Conservation (phyloP, 495 filamentous ascomycete genomes). For the Aeminium ludgeri region DNA sequence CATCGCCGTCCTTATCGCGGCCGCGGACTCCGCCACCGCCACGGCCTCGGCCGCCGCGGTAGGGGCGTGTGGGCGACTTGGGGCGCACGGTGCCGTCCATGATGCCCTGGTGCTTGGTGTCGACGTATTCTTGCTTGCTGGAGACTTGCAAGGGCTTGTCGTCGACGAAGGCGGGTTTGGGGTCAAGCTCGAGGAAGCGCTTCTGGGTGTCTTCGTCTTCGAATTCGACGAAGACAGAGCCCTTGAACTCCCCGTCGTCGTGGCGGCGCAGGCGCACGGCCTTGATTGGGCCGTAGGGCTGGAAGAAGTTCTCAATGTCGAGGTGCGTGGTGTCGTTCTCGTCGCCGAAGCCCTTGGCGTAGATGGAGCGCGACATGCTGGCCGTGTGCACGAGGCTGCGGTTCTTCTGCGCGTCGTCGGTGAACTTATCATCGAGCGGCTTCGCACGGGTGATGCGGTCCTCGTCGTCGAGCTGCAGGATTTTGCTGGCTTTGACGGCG, state of each 20-base stretch:
- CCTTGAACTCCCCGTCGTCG: slow-evolving; percentile 56
- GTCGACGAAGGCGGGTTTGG: slow-evolving; percentile 42
- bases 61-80: slow-evolving; percentile 28
- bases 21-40: slow-evolving; percentile 3
- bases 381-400: slow-evolving; percentile 41
- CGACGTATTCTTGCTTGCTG: slow-evolving; percentile 74
- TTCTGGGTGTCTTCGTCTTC: slow-evolving; percentile 52
- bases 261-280: slow-evolving; percentile 75
- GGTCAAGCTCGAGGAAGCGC: slow-evolving; percentile 58
- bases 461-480: slow-evolving; percentile 47
- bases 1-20: background rate
- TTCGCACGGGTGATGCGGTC: slow-evolving; percentile 62
- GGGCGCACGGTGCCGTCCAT: slow-evolving; percentile 50
- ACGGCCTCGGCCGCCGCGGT: slow-evolving; percentile 24
- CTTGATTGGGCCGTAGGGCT: slow-evolving; percentile 58
- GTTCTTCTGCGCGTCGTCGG: slow-evolving; percentile 27
- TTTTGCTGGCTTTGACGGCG: slow-evolving; percentile 56
- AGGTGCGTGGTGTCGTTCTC: slow-evolving; percentile 67
- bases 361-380: slow-evolving; percentile 44
- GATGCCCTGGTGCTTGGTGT: slow-evolving; percentile 61
- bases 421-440: slow-evolving; percentile 35
- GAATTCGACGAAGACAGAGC: slow-evolving; percentile 90
- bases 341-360: slow-evolving; percentile 78
- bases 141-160: slow-evolving; percentile 60
- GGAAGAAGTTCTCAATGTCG: slow-evolving; percentile 84